Evolutionary conservation across 2,329 filamentous ascomycete genomes (phyloP).

Genomic region (Fusarium ramigenum): DNA sequence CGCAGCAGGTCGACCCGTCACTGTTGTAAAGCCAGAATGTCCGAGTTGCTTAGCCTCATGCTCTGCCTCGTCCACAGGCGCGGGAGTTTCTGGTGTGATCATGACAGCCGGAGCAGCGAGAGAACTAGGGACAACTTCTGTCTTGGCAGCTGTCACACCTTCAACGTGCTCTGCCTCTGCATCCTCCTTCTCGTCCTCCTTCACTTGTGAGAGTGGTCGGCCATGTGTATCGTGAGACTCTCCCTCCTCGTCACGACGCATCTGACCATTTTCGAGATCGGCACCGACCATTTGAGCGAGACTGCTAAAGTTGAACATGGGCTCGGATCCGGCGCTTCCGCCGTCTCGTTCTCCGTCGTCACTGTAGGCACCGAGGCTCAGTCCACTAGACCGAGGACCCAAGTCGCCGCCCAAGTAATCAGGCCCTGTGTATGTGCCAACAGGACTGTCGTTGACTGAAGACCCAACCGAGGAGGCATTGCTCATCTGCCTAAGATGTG

Average conservation of each 20-base stretch:
- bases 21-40: constrained; percentile 49
- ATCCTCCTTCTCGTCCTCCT: constrained; percentile 51
- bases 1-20: neutral
- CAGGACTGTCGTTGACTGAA: constrained; percentile 74
- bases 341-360: constrained; percentile 62
- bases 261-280: constrained; percentile 59
- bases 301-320: constrained; percentile 92
- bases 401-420: constrained; percentile 48
- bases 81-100: constrained; percentile 62
- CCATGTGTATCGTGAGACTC: constrained; percentile 34
- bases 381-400: constrained; percentile 63
- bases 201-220: constrained; percentile 50
- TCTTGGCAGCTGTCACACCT: constrained; percentile 5
- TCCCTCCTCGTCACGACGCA: constrained; percentile 44
- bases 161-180: constrained; percentile 47
- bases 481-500: constrained; percentile 83
- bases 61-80: constrained; percentile 45
- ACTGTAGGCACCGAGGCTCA: constrained; percentile 59
- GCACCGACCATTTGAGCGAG: constrained; percentile 84
- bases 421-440: constrained; percentile 58
- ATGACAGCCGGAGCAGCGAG: constrained; percentile 53
- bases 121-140: neutral
- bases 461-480: constrained; percentile 87
- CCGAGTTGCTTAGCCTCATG: constrained; percentile 57
- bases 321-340: constrained; percentile 66